Base-by-base conservation (phyloP, 345 rosid species). In the Melaleuca quinquenervia region DNA sequence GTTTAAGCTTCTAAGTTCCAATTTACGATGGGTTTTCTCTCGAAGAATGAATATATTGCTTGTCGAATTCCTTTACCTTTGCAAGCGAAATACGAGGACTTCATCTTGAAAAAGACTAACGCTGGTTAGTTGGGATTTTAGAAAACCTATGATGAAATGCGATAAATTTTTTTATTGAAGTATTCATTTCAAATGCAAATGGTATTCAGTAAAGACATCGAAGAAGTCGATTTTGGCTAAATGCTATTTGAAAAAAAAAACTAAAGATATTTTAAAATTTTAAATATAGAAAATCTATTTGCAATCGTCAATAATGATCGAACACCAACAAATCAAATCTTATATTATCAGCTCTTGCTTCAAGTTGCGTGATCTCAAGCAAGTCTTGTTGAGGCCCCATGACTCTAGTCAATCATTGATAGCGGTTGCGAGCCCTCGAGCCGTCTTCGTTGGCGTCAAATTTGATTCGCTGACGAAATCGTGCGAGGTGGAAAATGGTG, bases 231-330 rank as follows among this genome's bases (percentile, higher is more conserved):
- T 32, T 32, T 56, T 22, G 13, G 5, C 26, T 10, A 56, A 56
- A 10, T 4, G 13, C 12, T 55, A 55, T 56, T 56, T 56, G 27
- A 56, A 56, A 56, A 56, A 22, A 10, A 9, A 24, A 4, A 56
- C 58, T 21, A 54, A 54, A 20, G 10, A 21, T 20, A n/a, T n/a
- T n/a, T n/a, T n/a, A n/a, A n/a, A n/a, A n/a, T n/a, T n/a, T 15
- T 16, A 15, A 15, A 52, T 52, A 52, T 5, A 52, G 6, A 52
- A 52, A 52, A 52, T 52, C 7, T 52, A 52, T 16, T 52, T 52
- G 6, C 15, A 6, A 52, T 20, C 20, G 4, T 6, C 53, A 6
- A 7, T 0, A 7, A 16, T 3, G 53, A 2, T 2, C 0, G 1
- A 9, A 22, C 3, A 6, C 6, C 5, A 0, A 3, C 5, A 55